Base-by-base conservation (phyloP, 192 early-diverging fungal species). In the Umbelopsis ramanniana region DNA sequence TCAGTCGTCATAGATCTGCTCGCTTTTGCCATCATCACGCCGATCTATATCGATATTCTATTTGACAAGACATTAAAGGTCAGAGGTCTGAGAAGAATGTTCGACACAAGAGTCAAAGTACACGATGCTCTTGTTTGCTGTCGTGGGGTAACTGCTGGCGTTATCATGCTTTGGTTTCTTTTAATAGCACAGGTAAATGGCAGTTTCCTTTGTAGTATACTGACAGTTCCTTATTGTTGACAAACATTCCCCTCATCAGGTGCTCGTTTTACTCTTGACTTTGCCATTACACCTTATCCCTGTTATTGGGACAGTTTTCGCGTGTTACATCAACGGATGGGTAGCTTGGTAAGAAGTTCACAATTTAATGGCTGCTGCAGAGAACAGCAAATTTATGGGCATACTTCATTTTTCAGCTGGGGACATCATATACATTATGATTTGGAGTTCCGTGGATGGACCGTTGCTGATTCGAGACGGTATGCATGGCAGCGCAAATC, bases 221-320 rank as follows among this genome's bases (percentile, higher is more conserved):
- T 21, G 48, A 3, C 29, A 29, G 29, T 50, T 29, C 24, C 33
- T 43, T 68, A 22, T 68, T 48, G 21, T 70, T 52, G 46, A 60
- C 19, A 8, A 33, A 22, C 52, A 38, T 70, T 66, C 33, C 55
- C 43, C 46, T 83, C 46, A 81, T 46, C 72, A 87, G 82, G 47
- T 89, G 48, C 69, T 89, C 0, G 70, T 86, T 9, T 46, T 89
- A 22, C 66, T 89, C 53, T 67, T 91, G 15, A 89, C 89, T 2
- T 60, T 85, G 6, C 90, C 90, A 33, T 69, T 92, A 35, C 83
- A 88, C 76, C 52, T 86, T 46, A 81, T 83, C 63, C 90, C 90
- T 21, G 60, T 92, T 9, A 46, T 84, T 11, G 90, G 90, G 33
- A 86, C 87, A 23, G 53, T 83, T 19, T 22, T 83, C 21, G 84